Percentiles rank a stretch among this genome's conserved stretches.
Conservation (phyloP, 78 protist genomes). For the Dictyostelium firmibasis region DNA sequence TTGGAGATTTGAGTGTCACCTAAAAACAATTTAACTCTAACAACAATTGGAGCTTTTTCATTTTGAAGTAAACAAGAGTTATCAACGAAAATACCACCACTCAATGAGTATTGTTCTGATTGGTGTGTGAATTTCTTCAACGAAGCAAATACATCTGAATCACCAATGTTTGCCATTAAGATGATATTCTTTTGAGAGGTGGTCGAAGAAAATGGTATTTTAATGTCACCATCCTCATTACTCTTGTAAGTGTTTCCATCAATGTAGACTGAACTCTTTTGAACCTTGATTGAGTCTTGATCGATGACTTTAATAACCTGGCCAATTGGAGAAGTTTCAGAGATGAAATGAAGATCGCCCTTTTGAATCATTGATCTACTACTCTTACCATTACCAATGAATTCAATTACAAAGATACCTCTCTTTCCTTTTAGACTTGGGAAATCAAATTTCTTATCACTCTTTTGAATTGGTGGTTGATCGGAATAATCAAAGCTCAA, state of each 20-base stretch:
- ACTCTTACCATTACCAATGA: constrained; percentile 77
- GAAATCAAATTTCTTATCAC: constrained; percentile 13
- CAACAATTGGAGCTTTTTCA: constrained; percentile 63
- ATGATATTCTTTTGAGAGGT: neutral
- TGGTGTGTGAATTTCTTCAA: constrained; percentile 4
- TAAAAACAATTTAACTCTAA: constrained; percentile 23
- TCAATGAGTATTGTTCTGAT: neutral
- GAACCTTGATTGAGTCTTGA: constrained; percentile 50
- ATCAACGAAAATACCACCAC: constrained; percentile 52
- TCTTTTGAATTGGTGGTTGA: constrained; percentile 21
- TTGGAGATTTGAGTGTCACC: constrained; percentile 17
- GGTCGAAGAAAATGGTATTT: constrained; percentile 43
- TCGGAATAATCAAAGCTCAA: constrained; percentile 10
- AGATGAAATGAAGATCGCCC: constrained; percentile 24
- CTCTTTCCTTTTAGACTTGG: constrained; percentile 54
- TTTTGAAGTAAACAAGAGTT: constrained; percentile 46
- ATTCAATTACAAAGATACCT: constrained; percentile 67
- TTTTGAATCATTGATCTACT: constrained; percentile 51
- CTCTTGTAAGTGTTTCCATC: constrained; percentile 52
- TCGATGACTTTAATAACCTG: constrained; percentile 47
- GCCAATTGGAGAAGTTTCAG: neutral
- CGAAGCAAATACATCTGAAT: constrained; percentile 30
- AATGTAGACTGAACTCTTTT: neutral
- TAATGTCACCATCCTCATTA: constrained; percentile 65
- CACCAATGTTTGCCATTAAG: neutral